Percentiles rank a stretch among this genome's conserved stretches.
Evolutionary conservation across 306 rosid genomes (phyloP).

Genomic region (Trifolium pratense): DNA sequence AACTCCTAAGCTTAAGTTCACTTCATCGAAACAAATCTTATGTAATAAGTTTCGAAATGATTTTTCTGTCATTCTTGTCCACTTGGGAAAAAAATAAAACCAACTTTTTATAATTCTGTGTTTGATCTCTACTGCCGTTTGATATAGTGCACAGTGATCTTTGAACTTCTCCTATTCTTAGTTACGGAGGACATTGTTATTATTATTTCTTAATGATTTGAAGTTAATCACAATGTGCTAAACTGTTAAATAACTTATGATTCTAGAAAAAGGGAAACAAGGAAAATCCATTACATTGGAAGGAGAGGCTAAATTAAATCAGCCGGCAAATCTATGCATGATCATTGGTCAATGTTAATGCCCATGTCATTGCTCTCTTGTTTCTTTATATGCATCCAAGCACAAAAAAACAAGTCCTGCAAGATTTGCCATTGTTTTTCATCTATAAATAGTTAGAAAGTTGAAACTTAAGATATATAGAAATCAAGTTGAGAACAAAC

Average conservation of each 20-base stretch:
- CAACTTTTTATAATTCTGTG: no score
- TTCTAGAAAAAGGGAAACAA: conserved; percentile 19
- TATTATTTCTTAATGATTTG: no score
- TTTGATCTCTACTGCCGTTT: no score
- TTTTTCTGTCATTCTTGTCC: no score
- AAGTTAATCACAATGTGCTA: conserved; percentile 25
- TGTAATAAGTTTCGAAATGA: no score
- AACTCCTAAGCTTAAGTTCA: no score
- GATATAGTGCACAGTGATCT: no score
- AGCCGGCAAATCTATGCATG: conserved; percentile 31
- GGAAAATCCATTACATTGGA: neutral
- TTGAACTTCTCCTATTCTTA: no score
- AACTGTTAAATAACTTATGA: conserved; percentile 32
- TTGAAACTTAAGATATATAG: neutral
- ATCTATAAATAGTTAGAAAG: conserved; percentile 3
- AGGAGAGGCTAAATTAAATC: neutral
- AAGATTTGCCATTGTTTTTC: neutral
- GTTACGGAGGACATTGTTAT: no score
- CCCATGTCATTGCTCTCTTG: conserved; percentile 12
- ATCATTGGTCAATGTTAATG: conserved; percentile 4
- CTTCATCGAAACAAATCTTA: no score
- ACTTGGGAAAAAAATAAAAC: no score
- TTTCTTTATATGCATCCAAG: conserved; percentile 23
- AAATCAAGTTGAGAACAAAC: conserved; percentile 9
- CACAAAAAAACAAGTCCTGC: neutral